Evolutionary conservation across 1,284 basidiomycete species (phyloP), one percentile per base, ranked within the genome.

Genomic region (Ustilago sp.): DNA sequence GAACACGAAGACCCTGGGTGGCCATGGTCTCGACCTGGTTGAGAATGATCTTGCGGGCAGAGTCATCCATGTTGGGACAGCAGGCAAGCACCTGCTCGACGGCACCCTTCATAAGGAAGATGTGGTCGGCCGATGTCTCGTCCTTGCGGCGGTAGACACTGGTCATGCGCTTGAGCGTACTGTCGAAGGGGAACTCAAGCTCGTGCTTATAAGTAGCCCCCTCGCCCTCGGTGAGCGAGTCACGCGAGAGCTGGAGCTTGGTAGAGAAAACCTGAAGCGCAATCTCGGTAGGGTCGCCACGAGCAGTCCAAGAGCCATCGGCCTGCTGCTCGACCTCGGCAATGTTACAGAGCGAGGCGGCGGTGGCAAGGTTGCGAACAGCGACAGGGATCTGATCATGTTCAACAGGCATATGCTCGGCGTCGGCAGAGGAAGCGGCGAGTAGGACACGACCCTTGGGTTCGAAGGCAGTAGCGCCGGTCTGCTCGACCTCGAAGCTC

Each of bases 231-330:
- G 59, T 76, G 19, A 77, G 72, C 38, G 55, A 55, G n/a, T 64
- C 57, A 31, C 77, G 76, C 51, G 73, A 64, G 47, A 80, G 59
- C 19, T 74, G 66, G 19, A 81, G 59, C 63, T 80, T 81, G 55
- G 68, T 63, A 3, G 79, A 71, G 47, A 83, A 78, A 28, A 82
- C 77, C 31, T 80, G 77, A 2, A 83, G 77, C 0, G 82, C 80
- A 41, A 82, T 77, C 59, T 83, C 82, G 36, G 82, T 83, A 5
- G 80, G 80, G 32, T 83, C 81, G 52, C 82, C 82, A 2, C 79
- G 75, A 8, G 80, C 79, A 4, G 54, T 41, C 73, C 79, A 82
- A 15, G 34, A 47, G 12, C 72, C 74, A 38, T 68, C 71, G 4
- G 69, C 60, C 45, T 53, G 38, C 52, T 80, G 61, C 17, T 67